Percentiles rank a stretch among this genome's conserved stretches.
Evolutionary conservation across 371 early-diverging fungal species (phyloP).

Genomic region (Mortierella sp.): DNA sequence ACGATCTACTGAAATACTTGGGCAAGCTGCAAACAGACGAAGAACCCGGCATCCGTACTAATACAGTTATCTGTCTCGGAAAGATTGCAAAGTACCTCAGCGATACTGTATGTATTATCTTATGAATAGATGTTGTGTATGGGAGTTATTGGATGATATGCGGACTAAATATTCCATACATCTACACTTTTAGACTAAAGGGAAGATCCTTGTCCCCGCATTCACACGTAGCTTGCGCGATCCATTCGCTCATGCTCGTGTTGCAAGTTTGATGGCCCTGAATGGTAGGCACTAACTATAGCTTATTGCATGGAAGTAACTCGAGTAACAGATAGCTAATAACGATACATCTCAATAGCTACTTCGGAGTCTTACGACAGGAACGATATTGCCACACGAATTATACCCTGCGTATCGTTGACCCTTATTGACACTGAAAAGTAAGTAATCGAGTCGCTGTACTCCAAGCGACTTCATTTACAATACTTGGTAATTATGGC

Average conservation of each 20-base stretch:
- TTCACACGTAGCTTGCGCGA: constrained; percentile 89
- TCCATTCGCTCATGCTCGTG: constrained; percentile 91
- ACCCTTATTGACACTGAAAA: constrained; percentile 90
- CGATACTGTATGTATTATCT: constrained; percentile 69
- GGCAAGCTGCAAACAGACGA: constrained; percentile 91
- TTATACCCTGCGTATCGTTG: constrained; percentile 83
- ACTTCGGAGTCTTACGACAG: constrained; percentile 80
- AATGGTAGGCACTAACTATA: constrained; percentile 60
- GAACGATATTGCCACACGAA: constrained; percentile 75
- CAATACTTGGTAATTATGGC: background rate
- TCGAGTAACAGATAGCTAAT: background rate
- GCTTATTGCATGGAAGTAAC: background rate
- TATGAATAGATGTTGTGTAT: background rate
- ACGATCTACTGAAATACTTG: constrained; percentile 86
- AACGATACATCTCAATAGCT: constrained; percentile 58
- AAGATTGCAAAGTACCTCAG: constrained; percentile 84
- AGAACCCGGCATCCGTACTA: constrained; percentile 96
- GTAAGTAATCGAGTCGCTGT: constrained; percentile 55
- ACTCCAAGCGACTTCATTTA: background rate
- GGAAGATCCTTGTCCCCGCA: constrained; percentile 85
- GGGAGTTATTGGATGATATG: background rate
- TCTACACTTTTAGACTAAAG: constrained; percentile 65
- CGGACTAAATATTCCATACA: background rate
- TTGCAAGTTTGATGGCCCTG: constrained; percentile 91
- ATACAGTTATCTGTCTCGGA: constrained; percentile 93